These are phyloP conservation scores for Laburnicola sp. DNA, from an alignment of 2,329 filamentous ascomycete genomes.

Conservation along the genomic window DNA sequence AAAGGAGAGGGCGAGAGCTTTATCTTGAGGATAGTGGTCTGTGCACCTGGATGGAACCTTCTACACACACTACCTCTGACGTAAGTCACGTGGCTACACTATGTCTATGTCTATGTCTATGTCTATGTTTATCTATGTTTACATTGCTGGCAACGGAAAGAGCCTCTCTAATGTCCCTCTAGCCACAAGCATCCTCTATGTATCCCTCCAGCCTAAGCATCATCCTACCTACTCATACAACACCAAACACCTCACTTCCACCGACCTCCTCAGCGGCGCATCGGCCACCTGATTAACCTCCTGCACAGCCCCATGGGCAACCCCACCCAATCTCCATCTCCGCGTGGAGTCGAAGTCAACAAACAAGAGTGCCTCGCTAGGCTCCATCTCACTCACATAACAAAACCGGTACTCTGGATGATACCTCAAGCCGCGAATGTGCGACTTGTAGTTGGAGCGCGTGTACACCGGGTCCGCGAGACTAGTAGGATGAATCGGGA, in stretches of 20 bases:
- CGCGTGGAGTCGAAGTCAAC: constrained; percentile 2
- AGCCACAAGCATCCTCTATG: no score
- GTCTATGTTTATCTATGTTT: no score
- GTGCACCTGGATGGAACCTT: no score
- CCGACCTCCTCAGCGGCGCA: background rate
- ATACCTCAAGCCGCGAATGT: background rate
- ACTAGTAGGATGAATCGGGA: background rate
- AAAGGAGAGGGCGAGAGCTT: no score
- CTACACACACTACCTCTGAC: no score
- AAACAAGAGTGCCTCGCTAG: constrained; percentile 3
- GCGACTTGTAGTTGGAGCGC: constrained; percentile 1
- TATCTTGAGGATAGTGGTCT: no score
- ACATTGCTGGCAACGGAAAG: no score
- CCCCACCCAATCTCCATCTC: constrained; percentile 1
- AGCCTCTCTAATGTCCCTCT: no score
- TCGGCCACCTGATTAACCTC: background rate
- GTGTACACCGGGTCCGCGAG: constrained; percentile 3
- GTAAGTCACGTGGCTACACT: no score
- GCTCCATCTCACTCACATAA: constrained; percentile 1
- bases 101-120: no score
- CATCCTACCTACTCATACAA: background rate
- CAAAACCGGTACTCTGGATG: constrained; percentile 3
- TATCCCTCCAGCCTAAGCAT: no score
- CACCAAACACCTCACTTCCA: constrained; percentile 5
- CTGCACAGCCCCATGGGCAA: constrained; percentile 5